These are phyloP conservation scores for Protomyces macrosporus DNA, from an alignment of 1,139 yeast genomes.

Conservation along the genomic window DNA sequence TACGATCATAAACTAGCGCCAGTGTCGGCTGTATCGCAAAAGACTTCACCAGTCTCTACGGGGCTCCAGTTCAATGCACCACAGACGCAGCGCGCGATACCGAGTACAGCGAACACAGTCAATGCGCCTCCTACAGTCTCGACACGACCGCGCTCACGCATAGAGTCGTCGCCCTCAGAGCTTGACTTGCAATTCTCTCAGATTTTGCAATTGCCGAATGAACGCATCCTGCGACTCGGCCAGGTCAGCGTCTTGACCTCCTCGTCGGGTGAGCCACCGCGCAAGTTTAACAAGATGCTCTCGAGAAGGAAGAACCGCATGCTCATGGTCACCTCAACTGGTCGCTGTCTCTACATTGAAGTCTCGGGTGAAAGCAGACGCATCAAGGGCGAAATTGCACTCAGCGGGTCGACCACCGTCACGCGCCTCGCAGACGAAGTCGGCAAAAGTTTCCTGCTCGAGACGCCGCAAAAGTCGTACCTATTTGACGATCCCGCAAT, in stretches of 20 bases:
- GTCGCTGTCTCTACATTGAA: conserved; percentile 26
- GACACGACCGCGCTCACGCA: background rate
- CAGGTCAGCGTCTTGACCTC: conserved; percentile 22
- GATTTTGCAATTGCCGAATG: conserved; percentile 37
- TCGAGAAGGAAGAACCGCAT: conserved; percentile 24
- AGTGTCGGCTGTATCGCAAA: background rate
- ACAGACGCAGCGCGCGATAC: background rate
- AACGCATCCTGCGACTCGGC: conserved; percentile 29
- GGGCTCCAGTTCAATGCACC: background rate
- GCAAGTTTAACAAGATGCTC: conserved; percentile 19
- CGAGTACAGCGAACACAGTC: background rate
- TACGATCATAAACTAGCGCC: background rate
- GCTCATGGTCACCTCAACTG: conserved; percentile 26
- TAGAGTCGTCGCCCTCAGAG: conserved; percentile 29
- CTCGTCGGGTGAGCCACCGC: conserved; percentile 15
- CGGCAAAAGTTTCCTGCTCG: conserved; percentile 7
- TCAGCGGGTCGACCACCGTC: conserved; percentile 9
- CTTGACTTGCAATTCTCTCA: conserved; percentile 31
- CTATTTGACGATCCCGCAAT: conserved; percentile 23
- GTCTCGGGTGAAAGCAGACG: conserved; percentile 17
- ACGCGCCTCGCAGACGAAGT: background rate
- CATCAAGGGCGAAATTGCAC: conserved; percentile 12
- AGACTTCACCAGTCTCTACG: background rate
- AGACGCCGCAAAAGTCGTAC: conserved; percentile 25
- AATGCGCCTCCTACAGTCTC: background rate